Percentiles rank a stretch among this genome's conserved stretches.
phyloP scores from a whole-genome alignment of 1,284 basidiomycete genomes.

The Cystobasidium slooffiae region DNA sequence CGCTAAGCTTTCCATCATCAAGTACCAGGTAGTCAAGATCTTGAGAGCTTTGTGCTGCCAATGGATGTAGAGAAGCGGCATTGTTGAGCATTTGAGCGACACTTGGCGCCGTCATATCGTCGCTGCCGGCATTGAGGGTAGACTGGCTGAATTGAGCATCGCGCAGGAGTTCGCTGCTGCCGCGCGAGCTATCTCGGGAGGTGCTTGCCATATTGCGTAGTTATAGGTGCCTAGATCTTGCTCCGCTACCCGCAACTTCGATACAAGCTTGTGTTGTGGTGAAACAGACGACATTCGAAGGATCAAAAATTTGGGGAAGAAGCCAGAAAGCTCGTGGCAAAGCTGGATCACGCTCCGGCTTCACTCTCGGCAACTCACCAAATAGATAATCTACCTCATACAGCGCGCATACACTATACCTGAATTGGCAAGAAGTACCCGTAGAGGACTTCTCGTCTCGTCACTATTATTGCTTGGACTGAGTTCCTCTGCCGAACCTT shows the following conservation, averaged over 20 bases:
- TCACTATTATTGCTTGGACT: not conserved
- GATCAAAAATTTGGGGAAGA: conserved; percentile 10
- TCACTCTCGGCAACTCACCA: not conserved
- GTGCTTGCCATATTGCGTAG: conserved; percentile 15
- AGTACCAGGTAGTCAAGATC: conserved; percentile 83
- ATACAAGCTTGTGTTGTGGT: not conserved
- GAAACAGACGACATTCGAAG: not conserved
- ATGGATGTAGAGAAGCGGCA: conserved; percentile 71
- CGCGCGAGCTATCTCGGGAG: conserved; percentile 15
- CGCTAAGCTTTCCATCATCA: conserved; percentile 88
- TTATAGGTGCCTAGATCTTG: not conserved
- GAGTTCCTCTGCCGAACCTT: not conserved
- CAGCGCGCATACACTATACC: too few species aligned
- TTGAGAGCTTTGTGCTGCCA: conserved; percentile 80
- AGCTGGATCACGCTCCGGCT: not conserved
- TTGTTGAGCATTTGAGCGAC: conserved; percentile 33
- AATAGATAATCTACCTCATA: too few species aligned
- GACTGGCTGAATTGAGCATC: conserved; percentile 33
- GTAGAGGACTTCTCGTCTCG: too few species aligned
- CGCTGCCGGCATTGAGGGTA: conserved; percentile 5
- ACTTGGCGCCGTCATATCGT: conserved; percentile 32
- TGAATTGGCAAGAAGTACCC: too few species aligned
- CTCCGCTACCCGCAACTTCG: not conserved
- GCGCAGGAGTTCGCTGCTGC: conserved; percentile 40
- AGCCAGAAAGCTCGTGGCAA: conserved; percentile 14